phyloP scores from a whole-genome alignment of 208 protist species.

The Vickermania ingenoplastis region DNA sequence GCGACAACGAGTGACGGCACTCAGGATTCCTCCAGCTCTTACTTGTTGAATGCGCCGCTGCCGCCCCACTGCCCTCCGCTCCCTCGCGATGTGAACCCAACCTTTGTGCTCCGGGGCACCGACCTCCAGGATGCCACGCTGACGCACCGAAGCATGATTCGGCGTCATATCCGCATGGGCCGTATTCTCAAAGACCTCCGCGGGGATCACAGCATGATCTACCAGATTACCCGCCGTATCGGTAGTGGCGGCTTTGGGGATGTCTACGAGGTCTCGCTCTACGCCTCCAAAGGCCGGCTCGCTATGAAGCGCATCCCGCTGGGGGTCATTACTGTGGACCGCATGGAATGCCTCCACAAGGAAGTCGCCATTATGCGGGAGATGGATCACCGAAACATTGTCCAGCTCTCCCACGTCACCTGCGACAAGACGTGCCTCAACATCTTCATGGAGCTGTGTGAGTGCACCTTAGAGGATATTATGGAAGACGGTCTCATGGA shows the following conservation, averaged over 20 bases:
- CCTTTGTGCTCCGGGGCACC: not conserved
- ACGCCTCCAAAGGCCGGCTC: conserved; percentile 48
- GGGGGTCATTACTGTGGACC: conserved; percentile 30
- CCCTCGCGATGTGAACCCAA: not conserved
- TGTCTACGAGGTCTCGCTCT: conserved; percentile 67
- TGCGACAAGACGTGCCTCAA: conserved; percentile 51
- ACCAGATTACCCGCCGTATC: conserved; percentile 53
- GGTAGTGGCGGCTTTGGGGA: conserved; percentile 70
- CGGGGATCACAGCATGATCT: conserved; percentile 4
- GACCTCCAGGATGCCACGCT: not conserved
- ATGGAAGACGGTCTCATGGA: not conserved
- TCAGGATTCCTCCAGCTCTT: not conserved
- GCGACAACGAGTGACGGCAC: not conserved
- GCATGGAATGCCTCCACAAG: conserved; percentile 53
- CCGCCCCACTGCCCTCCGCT: not conserved
- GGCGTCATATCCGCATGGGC: not conserved
- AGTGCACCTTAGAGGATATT: conserved; percentile 23
- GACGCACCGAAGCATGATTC: not conserved
- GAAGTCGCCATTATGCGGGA: conserved; percentile 69
- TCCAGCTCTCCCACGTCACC: conserved; percentile 58
- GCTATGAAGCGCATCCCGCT: conserved; percentile 80
- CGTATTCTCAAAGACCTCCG: not conserved
- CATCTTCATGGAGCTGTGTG: conserved; percentile 83
- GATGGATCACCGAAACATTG: conserved; percentile 69
- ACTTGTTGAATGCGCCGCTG: not conserved